These are phyloP conservation scores for Megacollybia marginata DNA, from an alignment of 768 basidiomycete species.

Conservation along the genomic window DNA sequence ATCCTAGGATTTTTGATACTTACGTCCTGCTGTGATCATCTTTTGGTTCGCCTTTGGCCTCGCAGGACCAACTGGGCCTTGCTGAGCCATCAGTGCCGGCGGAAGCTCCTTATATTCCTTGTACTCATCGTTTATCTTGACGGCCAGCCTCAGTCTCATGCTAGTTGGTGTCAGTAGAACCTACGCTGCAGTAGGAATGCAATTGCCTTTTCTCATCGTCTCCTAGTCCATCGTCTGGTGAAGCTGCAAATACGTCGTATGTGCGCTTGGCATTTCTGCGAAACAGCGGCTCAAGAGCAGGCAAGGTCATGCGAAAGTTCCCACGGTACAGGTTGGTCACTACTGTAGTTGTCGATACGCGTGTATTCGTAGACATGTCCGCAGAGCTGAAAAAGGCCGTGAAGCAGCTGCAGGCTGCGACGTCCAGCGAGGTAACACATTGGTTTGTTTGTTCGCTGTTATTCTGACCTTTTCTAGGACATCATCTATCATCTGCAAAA, in stretches of 20 bases:
- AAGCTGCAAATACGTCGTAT: constrained; percentile 59
- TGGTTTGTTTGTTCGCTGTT: constrained; percentile 15
- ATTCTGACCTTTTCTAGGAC: constrained; percentile 41
- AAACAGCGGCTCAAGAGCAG: constrained; percentile 61
- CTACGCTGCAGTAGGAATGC: not conserved
- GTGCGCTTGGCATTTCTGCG: constrained; percentile 64
- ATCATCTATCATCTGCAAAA: constrained; percentile 49
- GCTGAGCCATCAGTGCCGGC: constrained; percentile 70
- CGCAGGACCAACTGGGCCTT: constrained; percentile 74
- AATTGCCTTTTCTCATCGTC: constrained; percentile 69
- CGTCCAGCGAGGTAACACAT: not conserved
- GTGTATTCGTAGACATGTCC: constrained; percentile 29
- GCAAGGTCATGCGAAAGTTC: constrained; percentile 26
- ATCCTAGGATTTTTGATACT: constrained; percentile 14
- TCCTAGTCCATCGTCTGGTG: constrained; percentile 46
- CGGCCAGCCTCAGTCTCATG: constrained; percentile 64
- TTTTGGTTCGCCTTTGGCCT: constrained; percentile 59
- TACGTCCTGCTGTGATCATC: constrained; percentile 67
- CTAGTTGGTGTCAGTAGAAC: constrained; percentile 25
- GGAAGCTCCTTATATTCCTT: constrained; percentile 81
- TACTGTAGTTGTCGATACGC: constrained; percentile 6
- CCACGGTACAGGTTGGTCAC: too few relatives aligned
- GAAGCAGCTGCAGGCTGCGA: constrained; percentile 66
- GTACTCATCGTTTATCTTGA: constrained; percentile 90
- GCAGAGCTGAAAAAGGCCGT: constrained; percentile 74